Evolutionary conservation across 2,329 filamentous ascomycete species (phyloP), one percentile per base, ranked within the genome.

Genomic region (Aspergillus spinulosporus): DNA sequence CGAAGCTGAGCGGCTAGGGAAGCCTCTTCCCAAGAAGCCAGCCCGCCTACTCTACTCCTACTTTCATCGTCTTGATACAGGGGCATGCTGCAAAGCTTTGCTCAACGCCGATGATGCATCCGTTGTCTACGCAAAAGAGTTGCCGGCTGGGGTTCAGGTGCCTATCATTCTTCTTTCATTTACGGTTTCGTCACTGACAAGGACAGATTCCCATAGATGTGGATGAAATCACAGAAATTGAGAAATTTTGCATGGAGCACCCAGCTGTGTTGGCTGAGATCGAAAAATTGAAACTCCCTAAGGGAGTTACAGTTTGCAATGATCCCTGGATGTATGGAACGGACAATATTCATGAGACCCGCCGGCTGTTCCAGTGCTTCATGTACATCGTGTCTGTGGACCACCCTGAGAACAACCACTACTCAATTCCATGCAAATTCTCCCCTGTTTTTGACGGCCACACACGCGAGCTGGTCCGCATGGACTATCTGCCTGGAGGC

Each of bases 271-370:
- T 82, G 62, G 81, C 80, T 11, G 84, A 83, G 61, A 79, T 86
- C 52, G 80, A 79, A 40, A 86, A 86, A 65, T 66, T 86, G 56
- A 70, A 85, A 56, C 72, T 86, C 1, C 84, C 84, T 0, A 72
- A 82, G 60, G 83, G 82, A 31, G 77, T 83, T 2, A 77, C 78
- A 2, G 76, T 86, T 28, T 80, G 84, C 59, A 79, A 78, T 49
- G 84, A 86, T 58, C 83, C 83, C 1, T 91, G 88, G 88, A 89
- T 89, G 47, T 91, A 90, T 62, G 84, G 81, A 72, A 72, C 69
- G 3, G 73, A 76, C 37, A 65, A 66, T 37, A 59, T 64, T 4
- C 73, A 74, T 14, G 73, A 76, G 56, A 69, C 64, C 8, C 68
- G 73, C 21, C 72, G 73, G 2, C 66, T 76, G 9, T 73, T 74